phyloP scores from a whole-genome alignment of 2,329 filamentous ascomycete genomes.

The Trichoderma endophyticum region DNA sequence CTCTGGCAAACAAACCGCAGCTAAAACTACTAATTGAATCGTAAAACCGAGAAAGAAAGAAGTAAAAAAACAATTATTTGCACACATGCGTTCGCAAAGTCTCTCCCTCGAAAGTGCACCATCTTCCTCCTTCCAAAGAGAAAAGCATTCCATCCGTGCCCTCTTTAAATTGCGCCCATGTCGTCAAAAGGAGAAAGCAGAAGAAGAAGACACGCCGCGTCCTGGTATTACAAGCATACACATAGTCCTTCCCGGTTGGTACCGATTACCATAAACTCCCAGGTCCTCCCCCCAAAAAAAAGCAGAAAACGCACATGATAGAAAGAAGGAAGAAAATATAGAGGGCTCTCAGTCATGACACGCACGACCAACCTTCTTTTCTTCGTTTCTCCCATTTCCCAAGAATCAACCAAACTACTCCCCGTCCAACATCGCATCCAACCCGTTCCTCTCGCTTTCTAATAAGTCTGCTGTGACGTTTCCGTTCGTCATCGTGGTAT shows the following conservation, averaged over 20 bases:
- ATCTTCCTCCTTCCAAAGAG: background rate
- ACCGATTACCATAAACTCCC: slow-evolving; percentile 12
- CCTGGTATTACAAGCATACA: slow-evolving; percentile 15
- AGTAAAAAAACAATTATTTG: background rate
- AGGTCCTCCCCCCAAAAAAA: slow-evolving; percentile 1
- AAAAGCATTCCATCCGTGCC: background rate
- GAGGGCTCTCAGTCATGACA: background rate
- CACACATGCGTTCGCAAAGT: background rate
- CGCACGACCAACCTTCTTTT: background rate
- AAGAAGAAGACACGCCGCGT: slow-evolving; percentile 6
- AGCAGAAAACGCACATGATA: background rate
- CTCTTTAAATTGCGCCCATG: slow-evolving; percentile 17
- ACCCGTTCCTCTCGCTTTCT: slow-evolving; percentile 46
- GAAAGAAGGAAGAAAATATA: background rate
- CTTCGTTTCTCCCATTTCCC: background rate
- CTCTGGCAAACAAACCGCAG: background rate
- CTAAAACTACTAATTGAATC: background rate
- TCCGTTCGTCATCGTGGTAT: slow-evolving; percentile 27
- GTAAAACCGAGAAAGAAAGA: background rate
- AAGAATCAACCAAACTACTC: slow-evolving; percentile 30
- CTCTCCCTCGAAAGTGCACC: background rate
- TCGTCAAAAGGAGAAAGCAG: background rate
- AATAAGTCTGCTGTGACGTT: slow-evolving; percentile 42
- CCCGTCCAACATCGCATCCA: slow-evolving; percentile 45
- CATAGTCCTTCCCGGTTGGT: background rate